phyloP scores from a whole-genome alignment of 1,284 basidiomycete species.

The Cystobasidium pallidum region DNA sequence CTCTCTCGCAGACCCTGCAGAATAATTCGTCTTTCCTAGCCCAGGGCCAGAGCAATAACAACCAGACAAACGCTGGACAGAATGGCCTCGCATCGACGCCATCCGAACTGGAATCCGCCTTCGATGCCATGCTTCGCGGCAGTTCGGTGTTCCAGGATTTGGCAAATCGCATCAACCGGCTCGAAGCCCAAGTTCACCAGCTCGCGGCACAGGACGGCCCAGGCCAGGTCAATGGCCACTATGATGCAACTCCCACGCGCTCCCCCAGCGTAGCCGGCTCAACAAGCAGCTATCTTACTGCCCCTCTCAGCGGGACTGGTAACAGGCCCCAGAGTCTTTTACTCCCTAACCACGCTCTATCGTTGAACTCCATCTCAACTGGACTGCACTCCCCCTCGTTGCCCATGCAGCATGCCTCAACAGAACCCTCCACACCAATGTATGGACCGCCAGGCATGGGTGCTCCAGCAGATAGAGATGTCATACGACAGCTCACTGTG shows the following conservation, averaged over 20 bases:
- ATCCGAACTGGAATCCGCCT: slow-evolving; percentile 43
- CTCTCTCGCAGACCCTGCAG: slow-evolving; percentile 9
- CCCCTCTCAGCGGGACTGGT: neutral
- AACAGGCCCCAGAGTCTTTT: slow-evolving; percentile 42
- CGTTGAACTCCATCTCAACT: slow-evolving; percentile 14
- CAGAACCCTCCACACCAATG: slow-evolving; percentile 25
- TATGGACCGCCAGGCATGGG: slow-evolving; percentile 13
- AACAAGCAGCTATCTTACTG: slow-evolving; percentile 30
- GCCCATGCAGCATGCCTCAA: slow-evolving; percentile 28
- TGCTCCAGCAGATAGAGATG: slow-evolving; percentile 29
- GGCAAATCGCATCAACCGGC: slow-evolving; percentile 22
- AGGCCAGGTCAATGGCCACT: slow-evolving; percentile 31
- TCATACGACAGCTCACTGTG: slow-evolving; percentile 43
- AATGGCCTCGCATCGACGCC: slow-evolving; percentile 25
- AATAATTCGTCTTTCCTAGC: slow-evolving; percentile 17
- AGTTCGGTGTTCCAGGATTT: slow-evolving; percentile 40
- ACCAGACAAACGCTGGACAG: neutral
- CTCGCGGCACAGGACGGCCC: neutral
- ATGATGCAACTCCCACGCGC: slow-evolving; percentile 40
- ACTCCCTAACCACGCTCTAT: slow-evolving; percentile 29
- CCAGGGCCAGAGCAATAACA: slow-evolving; percentile 5
- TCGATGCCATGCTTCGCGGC: slow-evolving; percentile 36
- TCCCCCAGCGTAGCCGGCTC: slow-evolving; percentile 40
- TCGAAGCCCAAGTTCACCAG: slow-evolving; percentile 28
- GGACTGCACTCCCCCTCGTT: slow-evolving; percentile 28